Conservation (phyloP, 176 grass and related monocot genomes). For the Musa troglodytarum region DNA sequence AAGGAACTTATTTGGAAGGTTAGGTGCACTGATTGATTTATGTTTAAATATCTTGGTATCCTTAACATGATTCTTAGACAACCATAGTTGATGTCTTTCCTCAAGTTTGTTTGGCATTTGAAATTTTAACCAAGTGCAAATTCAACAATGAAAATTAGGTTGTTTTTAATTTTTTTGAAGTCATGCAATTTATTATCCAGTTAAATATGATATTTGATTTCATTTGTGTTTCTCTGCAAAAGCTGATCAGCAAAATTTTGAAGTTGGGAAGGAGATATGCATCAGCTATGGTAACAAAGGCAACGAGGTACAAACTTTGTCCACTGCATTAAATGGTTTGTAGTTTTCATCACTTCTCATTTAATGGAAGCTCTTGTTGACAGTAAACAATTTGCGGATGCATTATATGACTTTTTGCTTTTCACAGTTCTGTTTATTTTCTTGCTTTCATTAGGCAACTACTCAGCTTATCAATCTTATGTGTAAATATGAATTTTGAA, state of each 20-base stretch:
- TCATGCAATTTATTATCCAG: neutral
- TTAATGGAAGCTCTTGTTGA: neutral
- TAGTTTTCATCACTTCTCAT: neutral
- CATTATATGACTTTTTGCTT: neutral
- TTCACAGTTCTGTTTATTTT: neutral
- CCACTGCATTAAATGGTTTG: neutral
- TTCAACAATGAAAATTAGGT: neutral
- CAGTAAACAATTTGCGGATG: neutral
- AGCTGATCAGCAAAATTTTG: conserved; percentile 51
- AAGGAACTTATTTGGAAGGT: neutral
- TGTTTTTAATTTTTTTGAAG: neutral
- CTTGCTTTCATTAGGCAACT: neutral
- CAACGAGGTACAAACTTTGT: conserved; percentile 66
- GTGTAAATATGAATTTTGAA: neutral
- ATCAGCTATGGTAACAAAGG: conserved; percentile 98
- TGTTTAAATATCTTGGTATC: too few species aligned
- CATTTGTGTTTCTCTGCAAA: conserved; percentile 19
- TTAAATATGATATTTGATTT: neutral
- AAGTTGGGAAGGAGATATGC: conserved; percentile 59
- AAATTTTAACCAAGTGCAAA: neutral
- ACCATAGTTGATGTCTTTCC: neutral
- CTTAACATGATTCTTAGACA: neutral
- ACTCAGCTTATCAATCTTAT: neutral
- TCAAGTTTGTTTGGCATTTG: neutral
- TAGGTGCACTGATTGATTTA: neutral